These are phyloP conservation scores for Aspergillus uvarum DNA, from an alignment of 2,329 filamentous ascomycete species.

Conservation along the genomic window DNA sequence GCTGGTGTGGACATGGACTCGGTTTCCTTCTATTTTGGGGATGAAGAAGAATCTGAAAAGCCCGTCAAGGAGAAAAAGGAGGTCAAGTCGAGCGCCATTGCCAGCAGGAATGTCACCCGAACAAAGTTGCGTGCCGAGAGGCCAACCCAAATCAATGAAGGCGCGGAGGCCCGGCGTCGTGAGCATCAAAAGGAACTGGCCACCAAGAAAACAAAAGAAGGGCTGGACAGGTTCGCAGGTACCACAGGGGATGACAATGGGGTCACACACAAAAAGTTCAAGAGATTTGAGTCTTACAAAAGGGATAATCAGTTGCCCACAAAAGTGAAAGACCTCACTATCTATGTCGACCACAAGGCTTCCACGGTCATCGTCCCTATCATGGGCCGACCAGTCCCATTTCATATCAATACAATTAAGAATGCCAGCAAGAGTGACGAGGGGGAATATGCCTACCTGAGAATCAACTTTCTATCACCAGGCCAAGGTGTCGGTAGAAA, in stretches of 20 bases:
- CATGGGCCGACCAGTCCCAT: slow-evolving; percentile 95
- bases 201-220: slow-evolving; percentile 83
- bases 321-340: slow-evolving; percentile 78
- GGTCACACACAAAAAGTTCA: slow-evolving; percentile 95
- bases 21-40: slow-evolving; percentile 98
- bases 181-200: slow-evolving; percentile 92
- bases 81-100: slow-evolving; percentile 77
- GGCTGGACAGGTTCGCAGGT: slow-evolving; percentile 80
- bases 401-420: slow-evolving; percentile 98
- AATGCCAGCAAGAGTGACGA: slow-evolving; percentile 98
- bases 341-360: slow-evolving; percentile 89
- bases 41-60: slow-evolving; percentile 79
- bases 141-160: slow-evolving; percentile 82
- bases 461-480: slow-evolving; percentile 96
- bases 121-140: slow-evolving; percentile 89
- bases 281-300: slow-evolving; percentile 98
- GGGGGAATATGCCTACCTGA: slow-evolving; percentile 86
- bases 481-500: slow-evolving; percentile 96
- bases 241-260: slow-evolving; percentile 83
- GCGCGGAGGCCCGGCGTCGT: slow-evolving; percentile 79
- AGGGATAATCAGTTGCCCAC: slow-evolving; percentile 89
- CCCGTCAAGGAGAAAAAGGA: slow-evolving; percentile 82
- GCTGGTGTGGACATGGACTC: slow-evolving; percentile 88
- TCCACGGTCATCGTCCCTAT: slow-evolving; percentile 89
- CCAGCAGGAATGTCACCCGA: slow-evolving; percentile 92